Percentiles rank a stretch among this genome's conserved stretches.
phyloP scores from a whole-genome alignment of 139 green algal species.

The Picochlorum sp. region DNA sequence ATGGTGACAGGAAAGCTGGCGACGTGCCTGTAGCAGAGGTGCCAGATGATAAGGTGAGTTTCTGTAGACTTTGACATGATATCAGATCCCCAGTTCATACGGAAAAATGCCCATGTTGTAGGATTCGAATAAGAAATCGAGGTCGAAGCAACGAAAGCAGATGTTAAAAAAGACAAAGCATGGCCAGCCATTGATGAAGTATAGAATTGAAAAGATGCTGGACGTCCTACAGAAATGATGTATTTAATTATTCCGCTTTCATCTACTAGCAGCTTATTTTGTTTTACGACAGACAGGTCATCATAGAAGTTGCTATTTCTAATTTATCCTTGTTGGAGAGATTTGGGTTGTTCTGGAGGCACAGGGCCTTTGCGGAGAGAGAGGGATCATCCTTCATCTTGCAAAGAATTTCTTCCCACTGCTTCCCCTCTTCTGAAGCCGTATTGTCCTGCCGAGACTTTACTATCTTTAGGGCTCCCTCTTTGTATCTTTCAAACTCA shows the following conservation, averaged over 20 bases:
- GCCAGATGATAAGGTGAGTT: slow-evolving; percentile 4
- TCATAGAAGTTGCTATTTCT: too few relatives aligned
- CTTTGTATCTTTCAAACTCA: slow-evolving; percentile 19
- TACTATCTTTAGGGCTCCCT: background rate
- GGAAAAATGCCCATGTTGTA: too few relatives aligned
- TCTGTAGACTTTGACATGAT: too few relatives aligned
- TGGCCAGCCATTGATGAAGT: slow-evolving; percentile 64
- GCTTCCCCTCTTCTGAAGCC: background rate
- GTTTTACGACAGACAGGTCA: too few relatives aligned
- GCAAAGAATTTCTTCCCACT: background rate
- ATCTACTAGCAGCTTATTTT: too few relatives aligned
- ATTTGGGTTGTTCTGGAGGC: too few relatives aligned
- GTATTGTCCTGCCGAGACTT: background rate
- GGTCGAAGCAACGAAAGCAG: slow-evolving; percentile 5
- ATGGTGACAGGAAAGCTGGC: background rate
- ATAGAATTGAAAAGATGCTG: slow-evolving; percentile 43
- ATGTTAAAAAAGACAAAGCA: slow-evolving; percentile 39
- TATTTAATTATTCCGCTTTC: too few relatives aligned
- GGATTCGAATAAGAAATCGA: background rate
- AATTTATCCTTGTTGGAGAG: too few relatives aligned
- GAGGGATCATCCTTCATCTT: too few relatives aligned
- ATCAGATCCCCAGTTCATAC: slow-evolving; percentile 13
- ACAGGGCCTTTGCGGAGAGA: too few relatives aligned
- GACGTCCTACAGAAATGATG: too few relatives aligned
- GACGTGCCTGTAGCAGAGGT: slow-evolving; percentile 5